phyloP scores from a whole-genome alignment of 768 basidiomycete genomes.

The Chalciporus chontae region DNA sequence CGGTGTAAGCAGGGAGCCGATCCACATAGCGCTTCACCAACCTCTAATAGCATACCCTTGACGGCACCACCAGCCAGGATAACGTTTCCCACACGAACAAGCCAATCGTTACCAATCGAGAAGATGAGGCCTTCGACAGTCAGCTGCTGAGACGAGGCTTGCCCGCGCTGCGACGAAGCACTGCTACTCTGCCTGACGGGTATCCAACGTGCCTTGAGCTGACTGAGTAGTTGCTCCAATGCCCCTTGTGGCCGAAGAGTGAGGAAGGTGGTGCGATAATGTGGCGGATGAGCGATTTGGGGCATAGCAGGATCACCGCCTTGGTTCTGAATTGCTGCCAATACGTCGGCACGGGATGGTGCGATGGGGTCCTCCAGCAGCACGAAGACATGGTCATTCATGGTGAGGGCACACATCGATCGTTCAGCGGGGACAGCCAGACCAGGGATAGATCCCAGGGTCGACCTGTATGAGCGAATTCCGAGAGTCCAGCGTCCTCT shows the following conservation, averaged over 20 bases:
- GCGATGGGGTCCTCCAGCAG: constrained; percentile 73
- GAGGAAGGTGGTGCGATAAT: constrained; percentile 75
- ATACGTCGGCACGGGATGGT: constrained; percentile 61
- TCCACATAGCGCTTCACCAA: constrained; percentile 24
- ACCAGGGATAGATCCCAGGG: constrained; percentile 54
- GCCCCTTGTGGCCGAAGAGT: constrained; percentile 72
- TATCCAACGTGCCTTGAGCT: constrained; percentile 74
- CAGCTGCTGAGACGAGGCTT: constrained; percentile 59
- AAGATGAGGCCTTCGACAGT: constrained; percentile 71
- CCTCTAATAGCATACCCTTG: constrained; percentile 86
- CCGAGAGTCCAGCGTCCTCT: constrained; percentile 68
- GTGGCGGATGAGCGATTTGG: constrained; percentile 35
- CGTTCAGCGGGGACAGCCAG: constrained; percentile 55
- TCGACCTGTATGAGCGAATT: constrained; percentile 72
- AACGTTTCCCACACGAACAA: constrained; percentile 78
- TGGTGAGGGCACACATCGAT: constrained; percentile 71
- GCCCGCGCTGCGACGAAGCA: constrained; percentile 40
- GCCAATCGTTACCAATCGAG: constrained; percentile 76
- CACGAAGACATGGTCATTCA: constrained; percentile 80
- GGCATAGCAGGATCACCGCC: constrained; percentile 11
- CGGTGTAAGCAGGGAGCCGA: constrained; percentile 2
- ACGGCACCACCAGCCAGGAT: constrained; percentile 68
- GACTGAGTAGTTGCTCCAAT: constrained; percentile 69
- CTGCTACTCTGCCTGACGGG: constrained; percentile 54
- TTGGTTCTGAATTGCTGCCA: constrained; percentile 31